These are phyloP conservation scores for Neurospora sp. DNA, from an alignment of 495 filamentous ascomycete genomes.

Conservation along the genomic window DNA sequence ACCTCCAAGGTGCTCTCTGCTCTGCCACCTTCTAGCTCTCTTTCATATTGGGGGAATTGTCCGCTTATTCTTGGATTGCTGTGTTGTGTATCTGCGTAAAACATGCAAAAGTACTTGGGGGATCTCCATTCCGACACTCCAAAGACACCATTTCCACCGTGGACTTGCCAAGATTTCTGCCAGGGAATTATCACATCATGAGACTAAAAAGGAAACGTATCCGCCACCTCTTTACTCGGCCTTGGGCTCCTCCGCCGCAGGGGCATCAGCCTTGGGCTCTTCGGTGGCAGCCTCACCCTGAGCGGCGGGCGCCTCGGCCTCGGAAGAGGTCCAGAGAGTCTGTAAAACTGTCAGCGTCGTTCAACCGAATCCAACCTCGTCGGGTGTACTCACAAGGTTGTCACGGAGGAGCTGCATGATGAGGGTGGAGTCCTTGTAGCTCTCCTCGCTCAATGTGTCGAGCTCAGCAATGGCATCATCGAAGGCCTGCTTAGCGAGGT, in stretches of 20 bases:
- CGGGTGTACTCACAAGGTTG: slow-evolving; percentile 68
- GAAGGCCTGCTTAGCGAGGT: slow-evolving; percentile 98
- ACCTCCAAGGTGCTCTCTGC: slow-evolving; percentile 32
- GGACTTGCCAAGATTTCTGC: slow-evolving; percentile 28
- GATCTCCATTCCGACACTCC: slow-evolving; percentile 42
- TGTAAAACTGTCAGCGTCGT: slow-evolving; percentile 25
- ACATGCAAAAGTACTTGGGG: slow-evolving; percentile 40
- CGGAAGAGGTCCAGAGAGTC: slow-evolving; percentile 99
- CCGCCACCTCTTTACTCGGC: slow-evolving; percentile 34
- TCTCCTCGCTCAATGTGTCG: slow-evolving; percentile 97
- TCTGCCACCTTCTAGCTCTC: slow-evolving; percentile 21
- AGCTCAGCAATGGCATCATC: slow-evolving; percentile 98
- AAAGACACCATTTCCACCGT: slow-evolving; percentile 41
- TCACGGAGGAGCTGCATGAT: slow-evolving; percentile 99
- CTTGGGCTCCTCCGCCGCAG: slow-evolving; percentile 40
- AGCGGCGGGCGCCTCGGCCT: slow-evolving; percentile 72
- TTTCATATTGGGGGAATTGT: slow-evolving; percentile 23
- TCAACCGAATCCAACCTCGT: not conserved
- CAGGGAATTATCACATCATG: slow-evolving; percentile 23
- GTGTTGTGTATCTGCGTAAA: slow-evolving; percentile 38
- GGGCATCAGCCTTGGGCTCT: slow-evolving; percentile 32
- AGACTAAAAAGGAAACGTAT: slow-evolving; percentile 19
- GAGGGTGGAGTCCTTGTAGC: slow-evolving; percentile 99
- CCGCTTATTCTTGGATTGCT: slow-evolving; percentile 24
- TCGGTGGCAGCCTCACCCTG: slow-evolving; percentile 49